phyloP scores from a whole-genome alignment of 1,284 basidiomycete genomes.

The Heliocybe sulcata region DNA sequence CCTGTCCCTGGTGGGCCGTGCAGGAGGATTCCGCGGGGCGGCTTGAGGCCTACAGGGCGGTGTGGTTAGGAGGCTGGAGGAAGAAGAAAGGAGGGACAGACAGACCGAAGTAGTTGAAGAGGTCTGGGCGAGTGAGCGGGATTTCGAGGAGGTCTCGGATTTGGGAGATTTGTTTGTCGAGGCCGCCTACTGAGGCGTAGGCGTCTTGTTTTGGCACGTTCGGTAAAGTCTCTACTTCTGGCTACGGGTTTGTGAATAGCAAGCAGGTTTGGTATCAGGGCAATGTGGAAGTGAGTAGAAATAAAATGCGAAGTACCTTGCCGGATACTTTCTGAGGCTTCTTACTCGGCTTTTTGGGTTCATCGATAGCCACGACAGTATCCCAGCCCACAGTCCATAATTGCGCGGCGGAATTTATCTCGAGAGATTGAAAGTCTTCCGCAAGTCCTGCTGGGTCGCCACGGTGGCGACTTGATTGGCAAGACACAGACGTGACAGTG shows the following conservation, averaged over 20 bases:
- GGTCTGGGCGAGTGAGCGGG: conserved; percentile 83
- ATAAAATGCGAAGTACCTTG: conserved; percentile 3
- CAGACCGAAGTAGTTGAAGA: conserved; percentile 84
- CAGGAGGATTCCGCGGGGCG: conserved; percentile 84
- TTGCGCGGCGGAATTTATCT: conserved; percentile 26
- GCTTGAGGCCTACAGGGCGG: conserved; percentile 61
- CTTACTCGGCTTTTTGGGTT: conserved; percentile 19
- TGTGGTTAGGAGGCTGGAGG: conserved; percentile 2
- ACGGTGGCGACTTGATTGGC: conserved; percentile 19
- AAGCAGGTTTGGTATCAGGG: conserved; percentile 3
- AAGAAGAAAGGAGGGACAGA: conserved; percentile 9
- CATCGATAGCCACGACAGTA: conserved; percentile 41
- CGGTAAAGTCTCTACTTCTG: conserved; percentile 30
- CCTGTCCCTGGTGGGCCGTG: conserved; percentile 94
- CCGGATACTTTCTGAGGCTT: conserved; percentile 7
- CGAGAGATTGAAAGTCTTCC: conserved; percentile 32
- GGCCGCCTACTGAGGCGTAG: conserved; percentile 80
- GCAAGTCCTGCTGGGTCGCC: conserved; percentile 25
- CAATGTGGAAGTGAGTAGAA: conserved; percentile 3
- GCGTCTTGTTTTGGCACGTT: conserved; percentile 28
- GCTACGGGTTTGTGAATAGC: conserved; percentile 36
- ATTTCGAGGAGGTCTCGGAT: conserved; percentile 94
- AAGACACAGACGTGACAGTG: conserved; percentile 40
- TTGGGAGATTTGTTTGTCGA: conserved; percentile 82
- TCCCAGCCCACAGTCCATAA: conserved; percentile 63